phyloP scores from a whole-genome alignment of 306 rosid genomes.

The Prunus mume region DNA sequence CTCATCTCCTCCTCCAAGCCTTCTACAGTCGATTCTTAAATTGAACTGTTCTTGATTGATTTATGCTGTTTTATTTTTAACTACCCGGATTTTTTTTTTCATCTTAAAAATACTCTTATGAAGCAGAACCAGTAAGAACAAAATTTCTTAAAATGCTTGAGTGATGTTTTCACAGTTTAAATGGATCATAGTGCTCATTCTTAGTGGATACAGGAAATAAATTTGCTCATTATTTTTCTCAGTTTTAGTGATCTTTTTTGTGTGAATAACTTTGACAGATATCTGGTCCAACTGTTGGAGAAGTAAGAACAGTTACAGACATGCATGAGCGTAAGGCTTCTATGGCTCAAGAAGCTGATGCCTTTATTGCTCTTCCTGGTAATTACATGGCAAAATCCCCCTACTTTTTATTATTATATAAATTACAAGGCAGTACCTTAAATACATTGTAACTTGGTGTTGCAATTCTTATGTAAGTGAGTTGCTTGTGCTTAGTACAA shows the following conservation, averaged over 20 bases:
- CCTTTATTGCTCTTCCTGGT: slow-evolving; percentile 97
- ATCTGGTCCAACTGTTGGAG: slow-evolving; percentile 89
- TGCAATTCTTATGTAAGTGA: background rate
- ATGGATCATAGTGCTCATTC: background rate
- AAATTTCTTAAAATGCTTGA: background rate
- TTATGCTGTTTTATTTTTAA: background rate
- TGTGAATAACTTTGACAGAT: slow-evolving; percentile 54
- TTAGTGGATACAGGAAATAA: slow-evolving; percentile 2
- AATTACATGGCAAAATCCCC: slow-evolving; percentile 21
- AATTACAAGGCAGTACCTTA: background rate
- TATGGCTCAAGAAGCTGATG: slow-evolving; percentile 93
- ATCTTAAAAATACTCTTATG: background rate
- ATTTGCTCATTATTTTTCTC: slow-evolving; percentile 2
- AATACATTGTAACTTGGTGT: too few relatives aligned
- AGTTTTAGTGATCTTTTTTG: slow-evolving; percentile 3
- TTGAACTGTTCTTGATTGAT: background rate
- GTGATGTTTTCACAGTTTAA: background rate
- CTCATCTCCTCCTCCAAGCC: slow-evolving; percentile 1
- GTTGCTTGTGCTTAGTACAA: background rate
- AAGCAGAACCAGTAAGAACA: background rate
- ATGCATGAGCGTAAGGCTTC: slow-evolving; percentile 97
- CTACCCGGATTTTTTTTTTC: background rate
- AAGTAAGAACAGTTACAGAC: slow-evolving; percentile 83
- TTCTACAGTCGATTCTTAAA: background rate
- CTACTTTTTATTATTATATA: background rate